Conservation (phyloP, 306 rosid genomes). For the Casuarina glauca region DNA sequence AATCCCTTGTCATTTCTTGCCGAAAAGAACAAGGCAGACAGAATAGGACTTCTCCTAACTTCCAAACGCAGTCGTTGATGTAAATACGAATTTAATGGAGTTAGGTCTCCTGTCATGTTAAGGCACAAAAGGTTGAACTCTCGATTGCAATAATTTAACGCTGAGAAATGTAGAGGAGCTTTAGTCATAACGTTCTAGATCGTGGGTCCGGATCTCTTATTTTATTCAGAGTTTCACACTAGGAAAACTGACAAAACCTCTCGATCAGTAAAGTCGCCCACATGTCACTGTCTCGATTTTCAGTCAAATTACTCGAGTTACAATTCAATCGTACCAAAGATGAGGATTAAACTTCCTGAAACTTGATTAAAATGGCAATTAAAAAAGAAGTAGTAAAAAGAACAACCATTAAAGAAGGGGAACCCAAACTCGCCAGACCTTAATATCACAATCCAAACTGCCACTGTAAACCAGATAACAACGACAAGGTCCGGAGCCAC, state of each 20-base stretch:
- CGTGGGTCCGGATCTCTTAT: neutral
- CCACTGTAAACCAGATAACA: constrained; percentile 63
- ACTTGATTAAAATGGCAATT: neutral
- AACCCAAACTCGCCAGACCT: constrained; percentile 50
- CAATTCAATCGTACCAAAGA: no score
- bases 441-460: constrained; percentile 61
- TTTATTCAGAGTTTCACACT: neutral
- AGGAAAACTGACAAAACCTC: neutral
- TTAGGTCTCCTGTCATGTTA: neutral
- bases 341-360: neutral
- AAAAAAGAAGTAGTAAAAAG: neutral
- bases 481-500: constrained; percentile 7
- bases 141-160: neutral
- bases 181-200: constrained; percentile 34
- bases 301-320: neutral
- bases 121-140: neutral
- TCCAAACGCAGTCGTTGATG: neutral
- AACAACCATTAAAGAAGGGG: constrained; percentile 22
- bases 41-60: neutral
- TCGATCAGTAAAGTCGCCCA: neutral
- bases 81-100: neutral
- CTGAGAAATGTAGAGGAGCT: constrained; percentile 13
- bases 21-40: neutral
- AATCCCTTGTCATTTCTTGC: neutral
- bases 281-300: neutral